These are phyloP conservation scores for Dioscorea alata DNA, from an alignment of 106 monocot genomes.

Conservation along the genomic window DNA sequence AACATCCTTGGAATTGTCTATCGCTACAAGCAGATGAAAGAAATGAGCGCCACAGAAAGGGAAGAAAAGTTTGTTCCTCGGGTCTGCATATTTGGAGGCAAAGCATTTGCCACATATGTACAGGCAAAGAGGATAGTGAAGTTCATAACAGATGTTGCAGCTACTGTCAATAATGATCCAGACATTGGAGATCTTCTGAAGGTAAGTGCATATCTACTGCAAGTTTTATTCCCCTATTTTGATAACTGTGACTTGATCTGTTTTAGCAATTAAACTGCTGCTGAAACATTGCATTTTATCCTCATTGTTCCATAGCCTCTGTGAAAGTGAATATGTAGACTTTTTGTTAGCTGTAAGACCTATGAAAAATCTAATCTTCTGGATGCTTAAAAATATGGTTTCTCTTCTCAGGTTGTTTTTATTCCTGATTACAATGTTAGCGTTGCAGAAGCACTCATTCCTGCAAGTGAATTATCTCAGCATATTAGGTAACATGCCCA, in stretches of 20 bases:
- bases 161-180: slow-evolving; percentile 90
- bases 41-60: slow-evolving; percentile 77
- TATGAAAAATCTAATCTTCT: no score
- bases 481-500: slow-evolving; percentile 72
- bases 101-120: slow-evolving; percentile 97
- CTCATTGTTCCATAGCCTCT: no score
- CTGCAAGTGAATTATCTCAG: slow-evolving; percentile 94
- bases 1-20: slow-evolving; percentile 95
- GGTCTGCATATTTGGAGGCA: slow-evolving; percentile 99
- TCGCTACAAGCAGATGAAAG: slow-evolving; percentile 97
- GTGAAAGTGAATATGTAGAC: no score
- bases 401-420: slow-evolving; percentile 67
- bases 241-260: no score
- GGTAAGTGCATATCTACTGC: slow-evolving; percentile 32
- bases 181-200: slow-evolving; percentile 92
- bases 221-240: no score
- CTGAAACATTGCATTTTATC: no score
- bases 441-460: slow-evolving; percentile 90
- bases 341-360: no score
- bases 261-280: no score
- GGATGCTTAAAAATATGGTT: background rate
- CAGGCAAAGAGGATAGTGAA: slow-evolving; percentile 99
- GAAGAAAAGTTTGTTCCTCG: slow-evolving; percentile 60
- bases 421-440: slow-evolving; percentile 99
- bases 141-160: slow-evolving; percentile 94